Percentiles rank a stretch among this genome's conserved stretches.
These are phyloP conservation scores for Lablab purpureus DNA, from an alignment of 306 rosid genomes.

Conservation along the genomic window DNA sequence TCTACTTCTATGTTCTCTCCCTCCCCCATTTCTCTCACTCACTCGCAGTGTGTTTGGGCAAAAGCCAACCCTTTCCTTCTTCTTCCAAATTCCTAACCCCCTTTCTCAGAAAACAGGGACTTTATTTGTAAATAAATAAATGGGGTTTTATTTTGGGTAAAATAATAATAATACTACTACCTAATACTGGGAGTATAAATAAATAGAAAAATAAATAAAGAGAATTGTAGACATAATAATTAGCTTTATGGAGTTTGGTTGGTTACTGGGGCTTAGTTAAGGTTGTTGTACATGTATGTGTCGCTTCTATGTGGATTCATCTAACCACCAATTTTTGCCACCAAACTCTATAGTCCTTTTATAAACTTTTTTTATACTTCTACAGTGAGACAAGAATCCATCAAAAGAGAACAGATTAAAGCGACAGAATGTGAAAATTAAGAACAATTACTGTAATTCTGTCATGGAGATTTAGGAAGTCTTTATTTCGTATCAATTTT, in stretches of 20 bases:
- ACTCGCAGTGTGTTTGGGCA: neutral
- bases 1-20: constrained; percentile 52
- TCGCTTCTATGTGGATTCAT: neutral
- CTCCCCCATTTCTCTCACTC: constrained; percentile 52
- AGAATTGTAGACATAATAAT: neutral
- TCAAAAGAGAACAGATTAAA: neutral
- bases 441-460: too few species aligned
- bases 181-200: neutral
- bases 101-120: neutral
- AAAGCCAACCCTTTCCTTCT: constrained; percentile 11
- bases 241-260: neutral
- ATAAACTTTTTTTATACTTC: neutral
- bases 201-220: neutral
- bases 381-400: neutral
- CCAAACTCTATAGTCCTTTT: neutral
- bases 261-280: neutral
- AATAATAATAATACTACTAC: neutral
- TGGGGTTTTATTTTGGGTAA: neutral
- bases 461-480: too few species aligned
- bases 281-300: neutral
- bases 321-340: neutral
- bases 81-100: neutral
- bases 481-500: too few species aligned
- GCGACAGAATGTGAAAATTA: neutral
- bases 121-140: constrained; percentile 1